Percentiles rank a stretch among this genome's conserved stretches.
Conservation (phyloP, 768 basidiomycete species). For the Naganishia randhawae region DNA sequence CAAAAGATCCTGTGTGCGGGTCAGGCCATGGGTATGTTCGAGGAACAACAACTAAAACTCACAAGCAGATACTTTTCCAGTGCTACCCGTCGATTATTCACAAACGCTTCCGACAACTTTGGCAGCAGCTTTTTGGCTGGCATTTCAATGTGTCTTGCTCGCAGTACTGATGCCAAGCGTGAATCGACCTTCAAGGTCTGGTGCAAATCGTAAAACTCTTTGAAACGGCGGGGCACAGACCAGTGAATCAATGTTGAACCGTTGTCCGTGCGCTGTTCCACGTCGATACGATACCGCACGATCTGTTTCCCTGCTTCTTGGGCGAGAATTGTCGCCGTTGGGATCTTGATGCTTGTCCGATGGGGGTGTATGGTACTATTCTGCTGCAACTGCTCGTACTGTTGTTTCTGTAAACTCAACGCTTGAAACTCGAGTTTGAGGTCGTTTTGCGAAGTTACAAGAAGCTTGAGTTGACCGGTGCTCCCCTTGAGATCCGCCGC, state of each 20-base stretch:
- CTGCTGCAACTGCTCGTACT: slow-evolving; percentile 91
- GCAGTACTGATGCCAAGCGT: slow-evolving; percentile 49
- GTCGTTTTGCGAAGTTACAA: slow-evolving; percentile 74
- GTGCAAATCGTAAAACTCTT: slow-evolving; percentile 88
- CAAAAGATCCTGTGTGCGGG: slow-evolving; percentile 61
- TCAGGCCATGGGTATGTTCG: background rate
- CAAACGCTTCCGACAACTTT: slow-evolving; percentile 77
- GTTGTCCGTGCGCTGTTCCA: slow-evolving; percentile 78
- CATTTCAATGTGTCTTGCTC: slow-evolving; percentile 69
- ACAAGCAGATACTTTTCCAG: slow-evolving; percentile 73
- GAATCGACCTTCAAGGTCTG: slow-evolving; percentile 68
- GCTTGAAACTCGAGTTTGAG: slow-evolving; percentile 79
- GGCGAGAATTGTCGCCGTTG: slow-evolving; percentile 68
- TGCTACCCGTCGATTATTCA: slow-evolving; percentile 72
- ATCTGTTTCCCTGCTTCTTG: slow-evolving; percentile 81
- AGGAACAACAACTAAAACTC: background rate
- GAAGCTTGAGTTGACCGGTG: slow-evolving; percentile 73
- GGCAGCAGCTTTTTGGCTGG: slow-evolving; percentile 90
- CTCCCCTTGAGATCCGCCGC: slow-evolving; percentile 94
- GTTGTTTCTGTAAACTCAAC: slow-evolving; percentile 79
- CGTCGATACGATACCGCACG: slow-evolving; percentile 84
- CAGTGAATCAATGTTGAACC: slow-evolving; percentile 72
- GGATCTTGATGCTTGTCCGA: slow-evolving; percentile 77
- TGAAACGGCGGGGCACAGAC: slow-evolving; percentile 89
- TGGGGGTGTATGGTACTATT: slow-evolving; percentile 80